Evolutionary conservation across 225 moss, liverwort and hornwort species (phyloP).

Genomic region (Neckera pumila): DNA sequence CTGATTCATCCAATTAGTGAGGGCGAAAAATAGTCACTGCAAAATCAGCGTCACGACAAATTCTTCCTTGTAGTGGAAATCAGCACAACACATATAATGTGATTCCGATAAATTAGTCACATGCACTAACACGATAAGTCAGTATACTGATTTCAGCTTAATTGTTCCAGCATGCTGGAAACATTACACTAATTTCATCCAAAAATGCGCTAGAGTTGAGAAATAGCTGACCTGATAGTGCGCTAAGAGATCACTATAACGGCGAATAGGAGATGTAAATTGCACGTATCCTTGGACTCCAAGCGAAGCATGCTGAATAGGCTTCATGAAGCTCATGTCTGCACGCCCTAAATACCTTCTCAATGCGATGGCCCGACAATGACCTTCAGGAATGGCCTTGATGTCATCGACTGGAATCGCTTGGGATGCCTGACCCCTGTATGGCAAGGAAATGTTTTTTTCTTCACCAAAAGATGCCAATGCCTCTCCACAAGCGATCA

Average conservation of each 20-base stretch:
- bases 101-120: neutral
- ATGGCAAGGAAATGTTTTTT: slow-evolving; percentile 69
- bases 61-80: neutral
- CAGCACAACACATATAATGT: no score
- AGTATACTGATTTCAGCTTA: neutral
- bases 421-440: slow-evolving; percentile 73
- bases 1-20: neutral
- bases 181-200: neutral
- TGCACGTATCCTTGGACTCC: slow-evolving; percentile 92
- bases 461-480: slow-evolving; percentile 70
- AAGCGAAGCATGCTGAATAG: slow-evolving; percentile 68
- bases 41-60: neutral
- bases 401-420: slow-evolving; percentile 32
- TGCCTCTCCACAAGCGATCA: slow-evolving; percentile 95
- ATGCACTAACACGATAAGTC: neutral
- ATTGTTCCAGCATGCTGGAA: neutral
- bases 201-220: neutral
- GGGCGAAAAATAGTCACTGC: neutral
- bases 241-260: slow-evolving; percentile 74
- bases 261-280: slow-evolving; percentile 95
- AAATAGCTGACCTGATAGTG: slow-evolving; percentile 75
- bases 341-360: slow-evolving; percentile 70
- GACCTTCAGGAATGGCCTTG: slow-evolving; percentile 66
- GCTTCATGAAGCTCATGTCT: slow-evolving; percentile 79
- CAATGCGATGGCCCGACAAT: slow-evolving; percentile 65